phyloP scores from a whole-genome alignment of 2,329 filamentous ascomycete species.

The Fusarium sambucinum region DNA sequence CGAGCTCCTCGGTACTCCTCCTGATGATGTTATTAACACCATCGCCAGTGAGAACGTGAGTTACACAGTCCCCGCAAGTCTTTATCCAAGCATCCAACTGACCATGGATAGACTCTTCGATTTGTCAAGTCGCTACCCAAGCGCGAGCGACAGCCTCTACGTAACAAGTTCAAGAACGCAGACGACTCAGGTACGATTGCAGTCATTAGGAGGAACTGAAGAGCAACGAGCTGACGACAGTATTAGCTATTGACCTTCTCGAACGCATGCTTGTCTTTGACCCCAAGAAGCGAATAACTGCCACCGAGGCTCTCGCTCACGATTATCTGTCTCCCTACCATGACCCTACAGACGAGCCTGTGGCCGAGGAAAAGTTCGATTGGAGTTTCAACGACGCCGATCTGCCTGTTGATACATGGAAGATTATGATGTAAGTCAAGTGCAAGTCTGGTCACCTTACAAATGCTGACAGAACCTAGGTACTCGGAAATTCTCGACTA shows the following conservation, averaged over 20 bases:
- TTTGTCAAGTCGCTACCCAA: slow-evolving; percentile 98
- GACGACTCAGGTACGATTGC: slow-evolving; percentile 79
- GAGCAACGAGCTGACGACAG: slow-evolving; percentile 7
- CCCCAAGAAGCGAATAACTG: slow-evolving; percentile 94
- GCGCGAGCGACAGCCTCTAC: slow-evolving; percentile 87
- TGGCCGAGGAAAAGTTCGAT: slow-evolving; percentile 97
- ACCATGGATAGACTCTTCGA: slow-evolving; percentile 77
- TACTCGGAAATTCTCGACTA: slow-evolving; percentile 99
- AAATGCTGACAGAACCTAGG: slow-evolving; percentile 63
- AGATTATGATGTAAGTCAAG: slow-evolving; percentile 94
- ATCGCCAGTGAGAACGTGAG: slow-evolving; percentile 97
- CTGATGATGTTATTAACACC: slow-evolving; percentile 97
- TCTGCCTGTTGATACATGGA: slow-evolving; percentile 98
- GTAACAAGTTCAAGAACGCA: slow-evolving; percentile 94
- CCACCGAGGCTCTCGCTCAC: slow-evolving; percentile 86
- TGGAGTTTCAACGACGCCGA: slow-evolving; percentile 99
- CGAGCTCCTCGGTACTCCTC: slow-evolving; percentile 93
- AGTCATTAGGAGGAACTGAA: not conserved
- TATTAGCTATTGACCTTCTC: slow-evolving; percentile 86
- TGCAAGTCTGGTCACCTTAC: not conserved
- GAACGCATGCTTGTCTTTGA: slow-evolving; percentile 99
- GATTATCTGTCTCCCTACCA: slow-evolving; percentile 97
- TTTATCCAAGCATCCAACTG: slow-evolving; percentile 9
- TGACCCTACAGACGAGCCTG: slow-evolving; percentile 95
- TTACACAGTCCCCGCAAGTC: not conserved